phyloP scores from a whole-genome alignment of 116 monocot species.

The Zostera marina region DNA sequence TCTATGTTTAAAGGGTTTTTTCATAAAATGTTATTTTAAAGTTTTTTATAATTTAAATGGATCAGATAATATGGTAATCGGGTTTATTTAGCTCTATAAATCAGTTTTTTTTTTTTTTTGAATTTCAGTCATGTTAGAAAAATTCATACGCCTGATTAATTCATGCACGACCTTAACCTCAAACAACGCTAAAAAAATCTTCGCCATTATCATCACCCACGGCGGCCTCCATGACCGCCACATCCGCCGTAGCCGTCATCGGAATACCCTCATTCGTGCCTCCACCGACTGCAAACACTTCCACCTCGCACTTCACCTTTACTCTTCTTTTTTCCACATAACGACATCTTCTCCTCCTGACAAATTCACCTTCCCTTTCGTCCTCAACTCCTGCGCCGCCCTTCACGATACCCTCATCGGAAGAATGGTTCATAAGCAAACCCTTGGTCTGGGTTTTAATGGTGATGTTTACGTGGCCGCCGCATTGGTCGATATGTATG shows the following conservation, averaged over 20 bases:
- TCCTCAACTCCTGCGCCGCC: slow-evolving; percentile 33
- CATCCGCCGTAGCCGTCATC: slow-evolving; percentile 8
- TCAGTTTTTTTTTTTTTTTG: no score
- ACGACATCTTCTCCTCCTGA: slow-evolving; percentile 12
- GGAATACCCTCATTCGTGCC: slow-evolving; percentile 14
- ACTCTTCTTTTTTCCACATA: slow-evolving; percentile 12
- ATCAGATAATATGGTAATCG: no score
- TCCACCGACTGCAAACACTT: slow-evolving; percentile 5
- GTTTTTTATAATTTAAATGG: no score
- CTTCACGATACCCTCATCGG: slow-evolving; percentile 22
- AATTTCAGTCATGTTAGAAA: no score
- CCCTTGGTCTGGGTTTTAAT: slow-evolving; percentile 10
- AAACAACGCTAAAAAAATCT: no score
- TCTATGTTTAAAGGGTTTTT: no score
- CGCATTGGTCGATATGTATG: slow-evolving; percentile 43
- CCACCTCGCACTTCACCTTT: slow-evolving; percentile 15
- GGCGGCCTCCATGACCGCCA: slow-evolving; percentile 19
- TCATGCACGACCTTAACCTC: no score
- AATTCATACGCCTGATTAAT: no score
- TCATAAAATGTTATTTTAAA: no score
- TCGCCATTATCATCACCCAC: neutral
- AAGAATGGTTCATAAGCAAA: slow-evolving; percentile 21
- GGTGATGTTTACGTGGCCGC: slow-evolving; percentile 24
- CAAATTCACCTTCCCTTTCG: slow-evolving; percentile 42
- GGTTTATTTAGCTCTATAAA: no score